Percentiles rank a stretch among this genome's conserved stretches.
Conservation (phyloP, 2,329 filamentous ascomycete species). For the Colletotrichum paranaense region DNA sequence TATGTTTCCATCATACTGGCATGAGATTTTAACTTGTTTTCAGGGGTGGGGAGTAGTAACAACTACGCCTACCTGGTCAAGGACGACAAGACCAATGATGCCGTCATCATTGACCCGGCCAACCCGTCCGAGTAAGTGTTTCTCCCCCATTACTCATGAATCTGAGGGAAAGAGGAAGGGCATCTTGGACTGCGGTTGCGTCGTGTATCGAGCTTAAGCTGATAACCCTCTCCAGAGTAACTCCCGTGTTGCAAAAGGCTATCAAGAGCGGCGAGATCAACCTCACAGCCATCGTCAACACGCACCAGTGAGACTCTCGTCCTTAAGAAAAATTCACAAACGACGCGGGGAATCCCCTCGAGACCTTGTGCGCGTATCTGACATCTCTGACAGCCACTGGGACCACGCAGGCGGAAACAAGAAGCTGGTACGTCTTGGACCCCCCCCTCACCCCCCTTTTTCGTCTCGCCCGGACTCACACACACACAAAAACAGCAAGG, state of each 20-base stretch:
- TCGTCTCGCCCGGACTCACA: too few species aligned
- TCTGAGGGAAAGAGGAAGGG: too few species aligned
- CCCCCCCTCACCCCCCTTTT: neutral
- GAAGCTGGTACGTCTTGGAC: constrained; percentile 70
- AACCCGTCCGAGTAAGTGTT: constrained; percentile 77
- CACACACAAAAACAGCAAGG: constrained; percentile 41
- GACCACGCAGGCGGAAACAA: constrained; percentile 95
- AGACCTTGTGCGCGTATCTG: neutral
- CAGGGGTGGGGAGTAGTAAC: constrained; percentile 81
- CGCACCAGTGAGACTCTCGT: constrained; percentile 83
- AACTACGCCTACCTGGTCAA: constrained; percentile 89
- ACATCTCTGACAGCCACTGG: constrained; percentile 74
- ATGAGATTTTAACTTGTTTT: constrained; percentile 32
- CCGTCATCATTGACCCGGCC: constrained; percentile 83
- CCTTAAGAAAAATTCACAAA: neutral
- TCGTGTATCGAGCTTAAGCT: neutral
- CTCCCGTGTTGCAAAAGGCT: constrained; percentile 77
- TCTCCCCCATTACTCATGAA: too few species aligned
- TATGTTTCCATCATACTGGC: neutral
- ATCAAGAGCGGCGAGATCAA: constrained; percentile 80
- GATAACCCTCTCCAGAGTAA: constrained; percentile 56
- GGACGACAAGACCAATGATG: constrained; percentile 82
- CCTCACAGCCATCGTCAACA: constrained; percentile 91
- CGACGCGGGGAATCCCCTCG: neutral
- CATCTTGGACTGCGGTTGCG: too few species aligned